Conservation (phyloP, 805 yeast species). For the Geotrichum ghanense region DNA sequence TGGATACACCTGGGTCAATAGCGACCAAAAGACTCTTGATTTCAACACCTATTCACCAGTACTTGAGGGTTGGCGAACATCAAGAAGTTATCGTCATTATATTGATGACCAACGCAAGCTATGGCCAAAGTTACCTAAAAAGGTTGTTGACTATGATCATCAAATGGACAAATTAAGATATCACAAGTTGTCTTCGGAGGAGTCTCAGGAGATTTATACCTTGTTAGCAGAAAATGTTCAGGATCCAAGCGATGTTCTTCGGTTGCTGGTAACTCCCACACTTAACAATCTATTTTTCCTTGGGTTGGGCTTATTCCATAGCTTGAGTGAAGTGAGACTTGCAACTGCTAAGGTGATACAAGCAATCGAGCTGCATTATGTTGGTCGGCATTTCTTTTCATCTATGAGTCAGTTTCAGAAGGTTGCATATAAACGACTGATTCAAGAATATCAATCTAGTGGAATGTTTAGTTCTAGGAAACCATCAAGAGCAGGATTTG, state of each 20-base stretch:
- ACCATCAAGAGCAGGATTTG: not conserved
- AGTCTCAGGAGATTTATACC: slow-evolving; percentile 17
- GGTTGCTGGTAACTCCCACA: slow-evolving; percentile 15
- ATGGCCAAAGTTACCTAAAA: slow-evolving; percentile 16
- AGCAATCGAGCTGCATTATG: slow-evolving; percentile 19
- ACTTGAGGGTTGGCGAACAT: slow-evolving; percentile 21
- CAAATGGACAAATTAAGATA: slow-evolving; percentile 19
- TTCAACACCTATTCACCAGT: slow-evolving; percentile 16
- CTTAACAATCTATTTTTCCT: slow-evolving; percentile 19
- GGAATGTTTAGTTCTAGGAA: not conserved
- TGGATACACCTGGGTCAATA: slow-evolving; percentile 24
- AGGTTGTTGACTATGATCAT: slow-evolving; percentile 20
- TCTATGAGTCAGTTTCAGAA: slow-evolving; percentile 16
- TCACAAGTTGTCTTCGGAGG: slow-evolving; percentile 15
- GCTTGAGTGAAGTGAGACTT: slow-evolving; percentile 14
- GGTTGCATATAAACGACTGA: slow-evolving; percentile 14
- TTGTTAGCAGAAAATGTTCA: slow-evolving; percentile 15
- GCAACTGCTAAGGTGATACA: slow-evolving; percentile 16
- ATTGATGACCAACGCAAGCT: slow-evolving; percentile 13
- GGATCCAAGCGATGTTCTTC: slow-evolving; percentile 21
- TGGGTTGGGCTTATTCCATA: slow-evolving; percentile 23
- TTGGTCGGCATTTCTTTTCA: slow-evolving; percentile 19
- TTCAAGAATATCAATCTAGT: not conserved
- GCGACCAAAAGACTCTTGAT: slow-evolving; percentile 15
- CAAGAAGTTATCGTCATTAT: slow-evolving; percentile 17